Evolutionary conservation across 2,329 filamentous ascomycete species (phyloP).

Genomic region (Ophiostoma tasmaniense): DNA sequence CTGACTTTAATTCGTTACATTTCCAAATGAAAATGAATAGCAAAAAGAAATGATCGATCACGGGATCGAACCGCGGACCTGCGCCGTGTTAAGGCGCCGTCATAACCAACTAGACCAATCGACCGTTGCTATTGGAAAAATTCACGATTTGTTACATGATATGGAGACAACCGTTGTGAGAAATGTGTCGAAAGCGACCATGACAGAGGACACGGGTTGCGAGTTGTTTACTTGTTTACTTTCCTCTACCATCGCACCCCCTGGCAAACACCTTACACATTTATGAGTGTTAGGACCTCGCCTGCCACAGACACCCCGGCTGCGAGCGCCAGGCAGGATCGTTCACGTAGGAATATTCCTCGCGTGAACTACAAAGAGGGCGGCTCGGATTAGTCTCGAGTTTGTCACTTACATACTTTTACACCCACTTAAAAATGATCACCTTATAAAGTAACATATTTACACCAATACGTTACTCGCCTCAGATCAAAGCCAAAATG

Average conservation of each 20-base stretch:
- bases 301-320: too few species aligned
- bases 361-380: too few species aligned
- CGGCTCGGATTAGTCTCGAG: too few species aligned
- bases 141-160: not conserved
- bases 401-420: not conserved
- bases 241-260: too few species aligned
- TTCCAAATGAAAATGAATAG: not conserved
- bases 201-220: too few species aligned
- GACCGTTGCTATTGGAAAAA: not conserved
- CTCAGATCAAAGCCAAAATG: not conserved
- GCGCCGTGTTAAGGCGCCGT: conserved; percentile 8
- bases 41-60: conserved; percentile 2
- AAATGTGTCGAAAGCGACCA: not conserved
- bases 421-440: not conserved
- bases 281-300: too few species aligned
- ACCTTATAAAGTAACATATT: too few species aligned
- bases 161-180: not conserved
- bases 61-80: conserved; percentile 9
- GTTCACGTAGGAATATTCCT: too few species aligned
- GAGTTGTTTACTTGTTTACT: too few species aligned
- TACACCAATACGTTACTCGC: too few species aligned
- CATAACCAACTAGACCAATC: conserved; percentile 10
- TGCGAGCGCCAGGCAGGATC: too few species aligned
- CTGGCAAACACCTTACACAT: too few species aligned
- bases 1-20: not conserved